phyloP scores from a whole-genome alignment of 495 filamentous ascomycete genomes.

The Penicillium waksmanii region DNA sequence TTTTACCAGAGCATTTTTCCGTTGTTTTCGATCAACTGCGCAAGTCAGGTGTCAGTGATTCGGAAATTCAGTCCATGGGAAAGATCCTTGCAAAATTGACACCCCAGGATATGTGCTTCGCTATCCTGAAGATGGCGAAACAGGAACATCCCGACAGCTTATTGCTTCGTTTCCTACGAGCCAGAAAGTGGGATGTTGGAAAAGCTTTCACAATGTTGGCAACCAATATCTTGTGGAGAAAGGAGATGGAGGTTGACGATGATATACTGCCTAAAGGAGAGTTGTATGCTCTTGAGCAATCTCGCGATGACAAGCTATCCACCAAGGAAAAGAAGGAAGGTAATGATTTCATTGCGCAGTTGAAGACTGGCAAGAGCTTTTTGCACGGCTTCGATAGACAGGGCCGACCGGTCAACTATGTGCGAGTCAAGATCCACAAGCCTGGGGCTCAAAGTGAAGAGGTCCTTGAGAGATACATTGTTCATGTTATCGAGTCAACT shows the following conservation, averaged over 20 bases:
- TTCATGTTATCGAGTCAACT: constrained; percentile 84
- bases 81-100: constrained; percentile 25
- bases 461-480: constrained; percentile 77
- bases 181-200: constrained; percentile 89
- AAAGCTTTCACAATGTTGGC: constrained; percentile 88
- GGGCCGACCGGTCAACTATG: constrained; percentile 77
- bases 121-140: constrained; percentile 32
- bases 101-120: constrained; percentile 31
- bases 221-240: constrained; percentile 83
- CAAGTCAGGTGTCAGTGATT: constrained; percentile 24
- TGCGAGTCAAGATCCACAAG: constrained; percentile 76
- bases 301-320: constrained; percentile 50
- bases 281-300: constrained; percentile 56
- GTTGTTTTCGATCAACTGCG: constrained; percentile 21
- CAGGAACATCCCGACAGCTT: constrained; percentile 73
- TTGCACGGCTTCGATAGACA: constrained; percentile 80
- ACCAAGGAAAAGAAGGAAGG: constrained; percentile 60
- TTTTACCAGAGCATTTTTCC: constrained; percentile 19
- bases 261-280: constrained; percentile 79
- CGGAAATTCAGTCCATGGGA: constrained; percentile 30
- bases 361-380: constrained; percentile 84
- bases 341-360: constrained; percentile 76
- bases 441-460: constrained; percentile 80
- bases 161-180: constrained; percentile 82
- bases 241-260: constrained; percentile 77